These are phyloP conservation scores for Sclerotiophoma versabilis DNA, from an alignment of 2,329 filamentous ascomycete species.

Conservation along the genomic window DNA sequence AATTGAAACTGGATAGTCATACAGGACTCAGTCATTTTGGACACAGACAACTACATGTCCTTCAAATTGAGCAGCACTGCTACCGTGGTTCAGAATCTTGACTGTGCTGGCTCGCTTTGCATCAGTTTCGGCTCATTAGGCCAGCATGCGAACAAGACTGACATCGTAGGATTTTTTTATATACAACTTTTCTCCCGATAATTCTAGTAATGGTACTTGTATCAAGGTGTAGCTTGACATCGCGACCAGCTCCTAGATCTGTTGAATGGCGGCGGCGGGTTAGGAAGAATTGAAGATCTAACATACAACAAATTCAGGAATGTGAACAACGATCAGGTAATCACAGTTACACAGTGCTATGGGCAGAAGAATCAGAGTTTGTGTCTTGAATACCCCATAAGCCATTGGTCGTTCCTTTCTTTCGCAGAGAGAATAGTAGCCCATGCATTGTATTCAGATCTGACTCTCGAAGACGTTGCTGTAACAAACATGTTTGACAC, in stretches of 20 bases:
- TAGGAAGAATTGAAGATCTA: constrained; percentile 66
- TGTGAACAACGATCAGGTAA: constrained; percentile 66
- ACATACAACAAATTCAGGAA: constrained; percentile 67
- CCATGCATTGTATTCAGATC: constrained; percentile 1
- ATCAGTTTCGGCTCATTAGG: constrained; percentile 72
- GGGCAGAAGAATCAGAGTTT: constrained; percentile 65
- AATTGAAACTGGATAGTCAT: constrained; percentile 65
- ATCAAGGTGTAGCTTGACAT: constrained; percentile 73
- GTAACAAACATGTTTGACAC: constrained; percentile 62
- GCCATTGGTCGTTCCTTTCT: constrained; percentile 53
- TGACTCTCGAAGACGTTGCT: constrained; percentile 51
- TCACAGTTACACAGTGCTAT: constrained; percentile 67
- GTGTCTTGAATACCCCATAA: constrained; percentile 58
- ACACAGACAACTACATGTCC: constrained; percentile 65
- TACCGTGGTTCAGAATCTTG: constrained; percentile 67
- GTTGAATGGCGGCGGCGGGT: constrained; percentile 62
- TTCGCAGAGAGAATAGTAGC: constrained; percentile 23
- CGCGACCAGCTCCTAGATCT: constrained; percentile 38
- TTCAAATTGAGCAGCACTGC: constrained; percentile 73
- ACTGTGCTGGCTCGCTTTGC: constrained; percentile 71
- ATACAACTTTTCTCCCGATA: constrained; percentile 33
- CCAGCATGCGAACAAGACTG: constrained; percentile 66
- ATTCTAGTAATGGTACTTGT: constrained; percentile 64
- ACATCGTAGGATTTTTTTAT: constrained; percentile 72
- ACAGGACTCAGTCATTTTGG: constrained; percentile 66